Conservation (phyloP, 306 rosid genomes). For the Quercus glauca region DNA sequence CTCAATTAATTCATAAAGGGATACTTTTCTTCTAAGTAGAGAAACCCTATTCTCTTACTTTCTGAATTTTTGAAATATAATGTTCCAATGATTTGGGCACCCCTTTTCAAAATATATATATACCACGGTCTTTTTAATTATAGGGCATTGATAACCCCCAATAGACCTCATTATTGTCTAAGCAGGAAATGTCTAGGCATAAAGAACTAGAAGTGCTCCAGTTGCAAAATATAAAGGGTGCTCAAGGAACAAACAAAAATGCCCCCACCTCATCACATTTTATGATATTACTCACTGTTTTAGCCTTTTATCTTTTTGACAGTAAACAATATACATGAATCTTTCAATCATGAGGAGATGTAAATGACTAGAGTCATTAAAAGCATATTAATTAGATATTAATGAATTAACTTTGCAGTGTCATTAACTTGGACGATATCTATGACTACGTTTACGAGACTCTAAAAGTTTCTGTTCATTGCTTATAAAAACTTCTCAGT, state of each 20-base stretch:
- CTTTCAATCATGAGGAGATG: constrained; percentile 44
- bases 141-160: constrained; percentile 27
- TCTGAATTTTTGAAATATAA: constrained; percentile 46
- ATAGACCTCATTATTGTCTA: constrained; percentile 43
- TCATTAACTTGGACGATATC: constrained; percentile 14
- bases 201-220: constrained; percentile 30
- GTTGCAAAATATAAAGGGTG: constrained; percentile 19
- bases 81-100: constrained; percentile 69
- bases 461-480: constrained; percentile 14
- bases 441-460: constrained; percentile 28
- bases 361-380: constrained; percentile 30
- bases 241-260: constrained; percentile 27
- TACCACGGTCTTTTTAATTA: constrained; percentile 35
- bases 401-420: constrained; percentile 28
- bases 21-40: constrained; percentile 68
- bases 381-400: constrained; percentile 17
- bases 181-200: constrained; percentile 3
- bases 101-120: constrained; percentile 48
- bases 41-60: constrained; percentile 39
- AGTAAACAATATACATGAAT: constrained; percentile 22
- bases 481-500: constrained; percentile 30
- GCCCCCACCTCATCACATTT: constrained; percentile 45
- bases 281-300: constrained; percentile 34
- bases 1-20: constrained; percentile 46
- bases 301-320: constrained; percentile 43